These are phyloP conservation scores for Amanita subjunquillea DNA, from an alignment of 768 basidiomycete genomes.

Conservation along the genomic window DNA sequence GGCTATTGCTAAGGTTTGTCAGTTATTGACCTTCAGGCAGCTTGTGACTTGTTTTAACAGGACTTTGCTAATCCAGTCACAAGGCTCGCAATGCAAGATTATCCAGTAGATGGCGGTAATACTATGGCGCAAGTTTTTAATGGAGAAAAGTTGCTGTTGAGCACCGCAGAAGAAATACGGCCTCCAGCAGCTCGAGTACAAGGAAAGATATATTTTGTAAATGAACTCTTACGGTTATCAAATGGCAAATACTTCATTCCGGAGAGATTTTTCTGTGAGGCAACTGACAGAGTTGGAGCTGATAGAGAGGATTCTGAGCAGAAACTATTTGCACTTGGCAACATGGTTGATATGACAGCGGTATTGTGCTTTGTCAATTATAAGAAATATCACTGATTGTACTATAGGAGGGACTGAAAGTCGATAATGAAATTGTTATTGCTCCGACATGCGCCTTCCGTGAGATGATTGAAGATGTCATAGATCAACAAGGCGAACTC, in stretches of 20 bases:
- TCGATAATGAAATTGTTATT: neutral
- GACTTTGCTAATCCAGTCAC: slow-evolving; percentile 7
- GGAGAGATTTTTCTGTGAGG: neutral
- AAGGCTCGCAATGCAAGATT: slow-evolving; percentile 1
- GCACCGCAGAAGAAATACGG: neutral
- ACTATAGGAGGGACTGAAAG: neutral
- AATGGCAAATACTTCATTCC: slow-evolving; percentile 1
- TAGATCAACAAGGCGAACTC: neutral
- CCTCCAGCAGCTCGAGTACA: neutral
- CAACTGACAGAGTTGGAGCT: neutral
- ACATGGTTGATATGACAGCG: neutral
- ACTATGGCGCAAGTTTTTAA: neutral
- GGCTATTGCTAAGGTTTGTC: slow-evolving; percentile 4
- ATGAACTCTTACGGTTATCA: neutral
- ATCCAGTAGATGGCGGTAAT: neutral
- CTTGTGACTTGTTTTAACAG: neutral
- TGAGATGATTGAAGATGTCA: neutral
- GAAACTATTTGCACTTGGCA: slow-evolving; percentile 1
- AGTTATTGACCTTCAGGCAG: neutral
- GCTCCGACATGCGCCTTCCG: neutral
- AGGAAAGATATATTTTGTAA: neutral
- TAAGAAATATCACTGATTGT: neutral
- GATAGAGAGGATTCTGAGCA: neutral
- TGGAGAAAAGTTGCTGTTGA: slow-evolving; percentile 1
- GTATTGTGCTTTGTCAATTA: neutral